These are phyloP conservation scores for Tolypocladium guangdongense DNA, from an alignment of 2,329 filamentous ascomycete species.

Conservation along the genomic window DNA sequence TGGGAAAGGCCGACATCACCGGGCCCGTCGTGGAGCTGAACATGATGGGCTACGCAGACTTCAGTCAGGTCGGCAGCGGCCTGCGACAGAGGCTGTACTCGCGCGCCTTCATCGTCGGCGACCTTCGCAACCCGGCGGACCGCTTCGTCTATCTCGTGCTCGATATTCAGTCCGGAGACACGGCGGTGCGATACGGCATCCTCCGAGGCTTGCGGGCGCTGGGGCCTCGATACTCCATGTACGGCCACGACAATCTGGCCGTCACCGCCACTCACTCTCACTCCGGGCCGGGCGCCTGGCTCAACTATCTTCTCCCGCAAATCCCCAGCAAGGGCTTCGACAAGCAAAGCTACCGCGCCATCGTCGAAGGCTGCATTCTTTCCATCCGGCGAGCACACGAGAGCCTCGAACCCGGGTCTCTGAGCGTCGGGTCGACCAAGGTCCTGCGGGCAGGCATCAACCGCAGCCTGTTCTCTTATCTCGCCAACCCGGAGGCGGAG, in stretches of 20 bases:
- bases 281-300: slow-evolving; percentile 79
- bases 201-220: slow-evolving; percentile 57
- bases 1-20: slow-evolving; percentile 44
- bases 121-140: slow-evolving; percentile 50
- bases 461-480: slow-evolving; percentile 72
- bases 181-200: slow-evolving; percentile 74
- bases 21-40: slow-evolving; percentile 80
- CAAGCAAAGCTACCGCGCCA: slow-evolving; percentile 73
- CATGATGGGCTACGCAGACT: slow-evolving; percentile 79
- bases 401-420: slow-evolving; percentile 39
- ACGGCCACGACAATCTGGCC: slow-evolving; percentile 72
- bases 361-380: slow-evolving; percentile 71
- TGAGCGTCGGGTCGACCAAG: slow-evolving; percentile 51
- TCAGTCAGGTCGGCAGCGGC: slow-evolving; percentile 69
- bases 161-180: slow-evolving; percentile 80
- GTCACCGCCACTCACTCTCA: slow-evolving; percentile 87
- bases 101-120: slow-evolving; percentile 76
- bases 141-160: slow-evolving; percentile 78
- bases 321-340: slow-evolving; percentile 80
- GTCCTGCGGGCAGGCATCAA: slow-evolving; percentile 70
- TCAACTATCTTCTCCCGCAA: slow-evolving; percentile 85
- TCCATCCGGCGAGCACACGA: slow-evolving; percentile 74
- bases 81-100: slow-evolving; percentile 78
- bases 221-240: slow-evolving; percentile 57
- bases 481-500: slow-evolving; percentile 69